phyloP scores from a whole-genome alignment of 2,329 filamentous ascomycete species.

The Escovopsis weberi region DNA sequence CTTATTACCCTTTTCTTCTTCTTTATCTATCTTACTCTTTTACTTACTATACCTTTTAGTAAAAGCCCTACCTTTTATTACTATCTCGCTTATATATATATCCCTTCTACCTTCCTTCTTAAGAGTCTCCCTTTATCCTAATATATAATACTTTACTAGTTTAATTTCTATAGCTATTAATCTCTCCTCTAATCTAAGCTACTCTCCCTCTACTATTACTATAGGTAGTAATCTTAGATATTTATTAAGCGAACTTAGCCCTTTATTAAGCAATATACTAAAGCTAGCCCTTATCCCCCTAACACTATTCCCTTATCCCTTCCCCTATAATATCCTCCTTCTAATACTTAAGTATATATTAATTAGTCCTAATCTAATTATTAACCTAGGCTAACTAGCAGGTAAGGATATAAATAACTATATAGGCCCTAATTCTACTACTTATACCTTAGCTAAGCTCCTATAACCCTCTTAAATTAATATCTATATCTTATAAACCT shows the following conservation, averaged over 20 bases:
- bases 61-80: constrained; percentile 49
- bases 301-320: constrained; percentile 48
- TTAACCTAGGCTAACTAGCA: constrained; percentile 17
- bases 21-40: constrained; percentile 54
- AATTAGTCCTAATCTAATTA: constrained; percentile 29
- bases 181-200: constrained; percentile 50
- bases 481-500: too few species aligned
- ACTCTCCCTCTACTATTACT: constrained; percentile 48
- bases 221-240: constrained; percentile 52
- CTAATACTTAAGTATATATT: constrained; percentile 24
- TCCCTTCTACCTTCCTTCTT: constrained; percentile 53
- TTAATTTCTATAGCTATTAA: constrained; percentile 47
- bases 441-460: too few species aligned
- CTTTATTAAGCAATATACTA: too few species aligned
- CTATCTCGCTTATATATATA: constrained; percentile 40
- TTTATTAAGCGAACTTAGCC: too few species aligned
- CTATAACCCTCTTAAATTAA: too few species aligned
- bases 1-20: too few species aligned
- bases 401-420: constrained; percentile 24
- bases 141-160: constrained; percentile 33
- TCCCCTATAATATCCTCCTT: constrained; percentile 32
- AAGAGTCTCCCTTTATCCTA: constrained; percentile 68
- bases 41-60: constrained; percentile 52
- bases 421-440: constrained; percentile 13
- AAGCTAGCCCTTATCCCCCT: too few species aligned